phyloP scores from a whole-genome alignment of 176 grass and related monocot genomes.

The Phyllostachys edulis region DNA sequence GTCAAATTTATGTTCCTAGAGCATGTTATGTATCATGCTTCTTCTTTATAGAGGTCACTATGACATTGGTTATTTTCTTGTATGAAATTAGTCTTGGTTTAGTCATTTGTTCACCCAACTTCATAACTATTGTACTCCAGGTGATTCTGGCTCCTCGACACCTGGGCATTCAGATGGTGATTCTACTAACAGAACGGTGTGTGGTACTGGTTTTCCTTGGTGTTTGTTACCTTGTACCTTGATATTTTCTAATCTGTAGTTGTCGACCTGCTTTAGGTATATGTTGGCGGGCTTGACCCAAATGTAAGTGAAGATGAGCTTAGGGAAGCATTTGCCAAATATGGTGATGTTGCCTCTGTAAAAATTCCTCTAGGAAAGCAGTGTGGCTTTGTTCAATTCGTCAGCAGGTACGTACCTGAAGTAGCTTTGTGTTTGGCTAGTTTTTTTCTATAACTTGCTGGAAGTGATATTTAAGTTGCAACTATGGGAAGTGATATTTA shows the following conservation, averaged over 20 bases:
- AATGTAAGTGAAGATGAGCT: constrained; percentile 86
- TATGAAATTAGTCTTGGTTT: not conserved
- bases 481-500: not conserved
- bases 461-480: not conserved
- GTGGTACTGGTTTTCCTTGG: constrained; percentile 1
- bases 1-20: not conserved
- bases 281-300: constrained; percentile 90
- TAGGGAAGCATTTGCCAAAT: constrained; percentile 77
- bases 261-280: constrained; percentile 55
- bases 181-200: constrained; percentile 57
- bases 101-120: constrained; percentile 21
- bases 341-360: constrained; percentile 85
- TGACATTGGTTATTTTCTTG: not conserved
- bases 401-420: constrained; percentile 53
- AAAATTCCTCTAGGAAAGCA: constrained; percentile 97
- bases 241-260: constrained; percentile 34
- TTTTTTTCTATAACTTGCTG: constrained; percentile 11
- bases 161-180: constrained; percentile 53
- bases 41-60: constrained; percentile 12
- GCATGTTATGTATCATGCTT: not conserved
- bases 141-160: constrained; percentile 52
- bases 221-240: constrained; percentile 18
- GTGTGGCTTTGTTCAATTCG: constrained; percentile 94
- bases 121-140: constrained; percentile 34
- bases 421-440: not conserved